Evolutionary conservation across 2,329 filamentous ascomycete species (phyloP), one percentile per base, ranked within the genome.

Genomic region (Aureobasidium sp.): DNA sequence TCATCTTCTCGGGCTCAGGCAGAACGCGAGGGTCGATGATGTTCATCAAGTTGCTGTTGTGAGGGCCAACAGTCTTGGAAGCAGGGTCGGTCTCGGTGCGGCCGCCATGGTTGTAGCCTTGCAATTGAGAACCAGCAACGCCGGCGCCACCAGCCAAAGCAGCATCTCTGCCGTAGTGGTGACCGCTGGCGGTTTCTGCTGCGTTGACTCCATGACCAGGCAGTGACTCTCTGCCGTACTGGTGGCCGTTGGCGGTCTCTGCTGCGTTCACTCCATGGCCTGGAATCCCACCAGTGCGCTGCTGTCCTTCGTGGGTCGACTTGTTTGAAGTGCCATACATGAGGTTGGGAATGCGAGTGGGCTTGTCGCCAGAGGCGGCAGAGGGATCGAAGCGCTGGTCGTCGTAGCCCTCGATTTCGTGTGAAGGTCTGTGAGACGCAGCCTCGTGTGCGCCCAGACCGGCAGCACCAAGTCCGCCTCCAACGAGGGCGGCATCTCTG

Each of bases 61-160:
- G 60, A 17, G 62, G 60, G 17, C 60, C 60, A 42, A 54, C 11
- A 13, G 61, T 62, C 27, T 51, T 62, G 3, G 64, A 59, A 21
- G 61, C 57, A 38, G 57, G 47, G 25, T 50, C 62, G 8, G 64
- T 62, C 21, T 47, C 55, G 4, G 51, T 58, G 23, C 55, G 54
- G 10, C 45, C 42, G 42, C 35, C 31, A 4, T 23, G 54, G 43
- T 46, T 43, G 45, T 58, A 35, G 25, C 38, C 35, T 33, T 25
- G 35, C 29, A 57, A 2, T 8, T 42, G 37, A 11, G 63, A 50
- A 29, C 67, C 71, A 37, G 67, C 69, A 43, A 68, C 66, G 7
- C 68, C 72, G 37, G 67, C 68, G n/a, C 69, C 71, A 29, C 66
- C 69, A 15, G 63, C 69, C 2, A 71, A 23, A n/a, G 68, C 69